Conservation (phyloP, 371 early-diverging fungal genomes). For the Dichotomocladium elegans region DNA sequence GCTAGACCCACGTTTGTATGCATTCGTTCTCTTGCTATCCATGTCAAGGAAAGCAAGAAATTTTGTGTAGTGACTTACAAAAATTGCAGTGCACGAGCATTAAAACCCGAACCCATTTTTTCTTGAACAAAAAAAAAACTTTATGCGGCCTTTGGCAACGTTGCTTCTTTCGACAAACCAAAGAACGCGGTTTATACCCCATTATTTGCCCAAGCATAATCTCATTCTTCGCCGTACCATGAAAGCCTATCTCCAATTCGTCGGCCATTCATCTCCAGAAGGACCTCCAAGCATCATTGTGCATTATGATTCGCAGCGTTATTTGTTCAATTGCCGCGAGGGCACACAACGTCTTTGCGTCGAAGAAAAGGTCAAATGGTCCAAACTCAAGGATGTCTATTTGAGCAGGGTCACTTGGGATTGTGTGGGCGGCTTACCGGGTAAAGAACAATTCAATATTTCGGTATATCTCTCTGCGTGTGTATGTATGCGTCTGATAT, state of each 20-base stretch:
- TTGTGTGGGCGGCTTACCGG: slow-evolving; percentile 87
- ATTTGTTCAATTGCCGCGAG: slow-evolving; percentile 94
- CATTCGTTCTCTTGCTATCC: no score
- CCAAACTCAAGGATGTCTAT: slow-evolving; percentile 73
- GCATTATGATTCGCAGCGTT: slow-evolving; percentile 77
- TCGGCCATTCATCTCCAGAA: slow-evolving; percentile 69
- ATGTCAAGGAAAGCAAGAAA: no score
- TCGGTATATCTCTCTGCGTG: no score
- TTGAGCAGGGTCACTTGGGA: slow-evolving; percentile 80
- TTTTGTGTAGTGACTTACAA: no score
- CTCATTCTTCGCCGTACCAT: slow-evolving; percentile 41
- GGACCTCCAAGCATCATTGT: slow-evolving; percentile 74
- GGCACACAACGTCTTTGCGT: slow-evolving; percentile 85
- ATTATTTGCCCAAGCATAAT: no score
- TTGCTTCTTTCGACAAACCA: neutral
- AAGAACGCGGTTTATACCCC: no score
- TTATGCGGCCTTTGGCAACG: neutral
- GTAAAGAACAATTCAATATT: no score
- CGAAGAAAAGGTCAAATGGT: slow-evolving; percentile 68
- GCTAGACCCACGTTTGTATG: no score
- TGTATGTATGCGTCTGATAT: no score
- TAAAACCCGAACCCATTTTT: no score
- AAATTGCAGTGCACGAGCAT: no score
- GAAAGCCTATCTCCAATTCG: slow-evolving; percentile 76
- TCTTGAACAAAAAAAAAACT: no score